Base-by-base conservation (phyloP, 257 asterid genomes). In the Euphrasia confusa region DNA sequence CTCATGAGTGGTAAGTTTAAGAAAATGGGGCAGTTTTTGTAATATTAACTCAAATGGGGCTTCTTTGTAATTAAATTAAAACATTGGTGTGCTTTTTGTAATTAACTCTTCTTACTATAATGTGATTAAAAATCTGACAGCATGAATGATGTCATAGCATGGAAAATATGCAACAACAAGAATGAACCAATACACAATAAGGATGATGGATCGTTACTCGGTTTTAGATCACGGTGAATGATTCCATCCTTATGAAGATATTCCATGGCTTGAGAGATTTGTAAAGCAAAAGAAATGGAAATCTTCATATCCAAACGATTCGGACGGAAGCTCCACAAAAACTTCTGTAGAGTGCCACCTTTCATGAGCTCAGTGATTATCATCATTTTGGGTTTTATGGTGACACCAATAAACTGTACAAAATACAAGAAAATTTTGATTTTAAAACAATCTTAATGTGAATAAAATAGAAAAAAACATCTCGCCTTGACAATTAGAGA, bases 261-360 rank as follows among this genome's bases (percentile, higher is more conserved):
- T 61, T 73, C 81, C 94, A 85, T 83, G 7, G 86, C 88, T n/a
- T 53, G 80, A 39, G 88, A 85, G 56, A 85, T 79, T 13, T 69
- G 79, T 64, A 83, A 50, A 17, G 88, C 88, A 42, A 75, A 81
- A 64, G 53, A 55, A 53, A 83, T 61, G 26, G 86, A 72, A 61
- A 80, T 75, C 79, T 76, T 81, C 71, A 79, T 10, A 73, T 81
- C 90, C 17, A 65, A 77, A 67, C 74, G 58, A 66, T 66, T 54
- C 50, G 90, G 94, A 49, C 86, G 84, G 63, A 77, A 30, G 37
- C 74, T 77, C 83, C 86, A 79, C 65, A 85, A 66, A 71, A 68
- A 75, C 73, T 66, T 81, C 71, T 83, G 84, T 57, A 85, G 94
- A 0, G 88, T 79, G 65, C 94, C 86, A 33, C 90, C 88, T 75